phyloP scores from a whole-genome alignment of 2,329 filamentous ascomycete species.

The Conoideocrella luteorostrata region DNA sequence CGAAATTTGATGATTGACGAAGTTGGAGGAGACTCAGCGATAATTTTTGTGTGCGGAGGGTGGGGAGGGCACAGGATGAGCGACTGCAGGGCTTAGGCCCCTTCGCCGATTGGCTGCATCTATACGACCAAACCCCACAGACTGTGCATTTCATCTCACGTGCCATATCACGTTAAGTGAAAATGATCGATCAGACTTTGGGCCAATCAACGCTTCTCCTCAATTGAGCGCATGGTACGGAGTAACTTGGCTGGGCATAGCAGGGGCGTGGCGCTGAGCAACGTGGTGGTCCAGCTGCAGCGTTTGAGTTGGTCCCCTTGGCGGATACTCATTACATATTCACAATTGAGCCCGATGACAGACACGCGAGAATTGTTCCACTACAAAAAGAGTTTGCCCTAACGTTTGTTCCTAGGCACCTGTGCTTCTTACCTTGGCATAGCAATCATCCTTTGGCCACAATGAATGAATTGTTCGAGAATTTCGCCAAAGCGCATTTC shows the following conservation, averaged over 20 bases:
- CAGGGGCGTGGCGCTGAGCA: too few species aligned
- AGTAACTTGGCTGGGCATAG: too few species aligned
- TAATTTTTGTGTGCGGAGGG: constrained; percentile 37
- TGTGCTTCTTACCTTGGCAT: too few species aligned
- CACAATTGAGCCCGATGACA: too few species aligned
- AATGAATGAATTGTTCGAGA: constrained; percentile 69
- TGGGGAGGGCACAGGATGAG: constrained; percentile 31
- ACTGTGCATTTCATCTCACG: constrained; percentile 5
- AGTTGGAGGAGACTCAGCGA: constrained; percentile 30
- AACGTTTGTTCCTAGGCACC: too few species aligned
- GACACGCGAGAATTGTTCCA: too few species aligned
- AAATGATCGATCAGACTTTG: neutral
- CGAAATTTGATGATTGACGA: constrained; percentile 34
- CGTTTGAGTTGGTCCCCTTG: too few species aligned
- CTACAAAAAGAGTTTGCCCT: too few species aligned
- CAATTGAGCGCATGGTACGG: too few species aligned
- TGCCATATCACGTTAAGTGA: constrained; percentile 2
- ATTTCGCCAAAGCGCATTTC: constrained; percentile 65
- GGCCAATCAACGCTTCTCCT: constrained; percentile 1
- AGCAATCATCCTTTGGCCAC: constrained; percentile 15
- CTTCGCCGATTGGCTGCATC: constrained; percentile 26
- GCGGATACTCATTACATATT: too few species aligned
- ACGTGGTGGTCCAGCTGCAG: too few species aligned
- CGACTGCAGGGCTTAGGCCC: constrained; percentile 30
- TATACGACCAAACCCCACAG: neutral